A percentile compares a stretch with the other conserved stretches of the same genome.
Conservation (phyloP, 2,329 filamentous ascomycete genomes). For the Botrytis hyacinthi region DNA sequence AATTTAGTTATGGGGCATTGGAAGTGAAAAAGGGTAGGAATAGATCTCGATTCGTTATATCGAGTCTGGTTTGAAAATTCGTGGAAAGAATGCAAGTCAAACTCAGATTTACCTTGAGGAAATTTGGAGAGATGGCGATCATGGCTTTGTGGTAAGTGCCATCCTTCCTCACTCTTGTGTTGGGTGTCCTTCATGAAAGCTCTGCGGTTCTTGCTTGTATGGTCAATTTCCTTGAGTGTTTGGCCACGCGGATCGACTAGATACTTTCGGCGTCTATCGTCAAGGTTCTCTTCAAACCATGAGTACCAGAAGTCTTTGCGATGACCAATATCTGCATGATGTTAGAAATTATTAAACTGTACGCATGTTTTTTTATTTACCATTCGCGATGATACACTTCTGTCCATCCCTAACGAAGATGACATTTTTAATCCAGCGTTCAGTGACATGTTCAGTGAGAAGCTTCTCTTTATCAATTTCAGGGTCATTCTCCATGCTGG, state of each 20-base stretch:
- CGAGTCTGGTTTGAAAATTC: neutral
- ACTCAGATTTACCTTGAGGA: neutral
- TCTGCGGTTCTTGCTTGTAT: neutral
- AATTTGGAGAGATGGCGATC: neutral
- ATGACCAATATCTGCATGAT: neutral
- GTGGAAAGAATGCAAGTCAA: neutral
- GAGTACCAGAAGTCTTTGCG: neutral
- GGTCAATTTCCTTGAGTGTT: neutral
- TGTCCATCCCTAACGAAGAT: neutral
- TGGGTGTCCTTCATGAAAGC: neutral
- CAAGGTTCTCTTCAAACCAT: neutral
- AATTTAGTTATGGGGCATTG: neutral
- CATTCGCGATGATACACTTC: neutral
- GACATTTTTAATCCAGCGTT: neutral
- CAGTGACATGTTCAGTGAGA: neutral
- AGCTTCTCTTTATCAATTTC: neutral
- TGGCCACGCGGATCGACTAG: neutral
- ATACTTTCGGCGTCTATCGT: neutral
- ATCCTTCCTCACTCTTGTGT: neutral
- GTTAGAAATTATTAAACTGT: neutral
- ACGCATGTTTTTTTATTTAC: neutral
- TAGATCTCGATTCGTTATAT: neutral
- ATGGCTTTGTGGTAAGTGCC: neutral
- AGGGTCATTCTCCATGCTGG: neutral
- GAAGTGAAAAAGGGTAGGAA: neutral